Base-by-base conservation (phyloP, 1,284 basidiomycete species). In the Apiotrichum siamense region DNA sequence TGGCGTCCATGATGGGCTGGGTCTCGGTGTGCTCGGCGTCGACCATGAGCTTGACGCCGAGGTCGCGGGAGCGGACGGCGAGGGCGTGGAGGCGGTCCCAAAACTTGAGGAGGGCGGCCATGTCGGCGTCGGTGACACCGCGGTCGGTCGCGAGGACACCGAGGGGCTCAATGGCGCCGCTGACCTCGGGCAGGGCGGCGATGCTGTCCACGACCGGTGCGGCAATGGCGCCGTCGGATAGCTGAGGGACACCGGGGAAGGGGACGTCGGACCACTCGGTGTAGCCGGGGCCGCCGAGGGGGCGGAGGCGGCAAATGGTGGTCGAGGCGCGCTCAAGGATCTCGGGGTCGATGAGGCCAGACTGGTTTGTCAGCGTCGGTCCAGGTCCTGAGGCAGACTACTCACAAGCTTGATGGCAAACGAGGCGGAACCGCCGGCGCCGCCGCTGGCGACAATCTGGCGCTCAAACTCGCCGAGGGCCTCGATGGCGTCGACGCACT, bases 11-110 rank as follows among this genome's bases (percentile, higher is more conserved):
- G 0, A 87, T 88, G 13, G 88, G 88, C 75, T 81, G 85, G 63
- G 86, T 88, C 84, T 84, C 86, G 49, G 64, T 70, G 66, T 89
- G 81, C 65, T 93, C 89, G 7, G 89, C 88, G 63, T 92, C 89
- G 40, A 93, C 76, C 44, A 87, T 81, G 35, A 93, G 74, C 59
- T 66, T 64, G 47, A 74, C 66, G 20, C 69, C 70, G 42, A 64
- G 59, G 47, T 81, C 75, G 63, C 79, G 74, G 0, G 86, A 88
- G 41, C 74, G 78, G 7, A 72, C 59, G 59, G 83, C 85, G 50
- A 90, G 82, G 40, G 71, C 72, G 25, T 76, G 66, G 54, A 91
- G 72, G 64, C 84, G 80, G 9, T 75, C 63, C 66, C 82, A 80
- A 1, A 91, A 73, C 15, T 81, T 79, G 11, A 74, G 77, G 27